phyloP scores from a whole-genome alignment of 495 filamentous ascomycete genomes.

The Saxophila tyrrhenica region DNA sequence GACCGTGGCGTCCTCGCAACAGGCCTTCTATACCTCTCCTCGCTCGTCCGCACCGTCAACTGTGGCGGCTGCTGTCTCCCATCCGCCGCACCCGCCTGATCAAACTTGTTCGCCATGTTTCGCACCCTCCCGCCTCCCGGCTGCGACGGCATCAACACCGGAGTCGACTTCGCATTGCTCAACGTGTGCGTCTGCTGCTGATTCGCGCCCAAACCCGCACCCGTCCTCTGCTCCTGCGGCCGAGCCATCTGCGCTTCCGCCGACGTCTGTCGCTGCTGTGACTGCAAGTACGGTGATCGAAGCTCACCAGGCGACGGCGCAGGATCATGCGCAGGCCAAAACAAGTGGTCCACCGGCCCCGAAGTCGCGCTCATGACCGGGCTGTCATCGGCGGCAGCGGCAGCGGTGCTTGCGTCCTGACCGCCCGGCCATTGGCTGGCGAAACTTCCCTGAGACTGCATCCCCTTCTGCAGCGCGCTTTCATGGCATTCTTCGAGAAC shows the following conservation, averaged over 20 bases:
- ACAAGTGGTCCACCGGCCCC: not conserved
- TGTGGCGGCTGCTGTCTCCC: not conserved
- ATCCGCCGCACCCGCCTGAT: conserved; percentile 29
- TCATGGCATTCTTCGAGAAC: conserved; percentile 2
- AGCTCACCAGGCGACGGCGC: not conserved
- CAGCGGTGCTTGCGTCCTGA: not conserved
- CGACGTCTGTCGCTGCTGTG: no score
- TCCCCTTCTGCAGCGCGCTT: not conserved
- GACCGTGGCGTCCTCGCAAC: conserved; percentile 3
- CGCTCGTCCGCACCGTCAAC: conserved; percentile 2
- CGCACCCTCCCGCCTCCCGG: conserved; percentile 42
- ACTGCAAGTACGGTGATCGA: not conserved
- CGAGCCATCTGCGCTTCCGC: not conserved
- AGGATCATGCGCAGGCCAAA: not conserved
- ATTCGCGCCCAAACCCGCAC: not conserved
- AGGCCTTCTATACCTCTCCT: conserved; percentile 11
- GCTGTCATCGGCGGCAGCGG: not conserved
- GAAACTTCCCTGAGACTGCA: not conserved
- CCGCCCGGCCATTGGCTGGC: not conserved
- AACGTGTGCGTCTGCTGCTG: conserved; percentile 1
- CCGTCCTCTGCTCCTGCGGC: not conserved
- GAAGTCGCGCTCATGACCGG: conserved; percentile 2
- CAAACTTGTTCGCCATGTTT: conserved; percentile 51
- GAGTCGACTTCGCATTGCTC: conserved; percentile 12
- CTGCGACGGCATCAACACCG: conserved; percentile 14